These are phyloP conservation scores for Cryptomeria japonica DNA, from an alignment of 75 land plant species.

Conservation along the genomic window DNA sequence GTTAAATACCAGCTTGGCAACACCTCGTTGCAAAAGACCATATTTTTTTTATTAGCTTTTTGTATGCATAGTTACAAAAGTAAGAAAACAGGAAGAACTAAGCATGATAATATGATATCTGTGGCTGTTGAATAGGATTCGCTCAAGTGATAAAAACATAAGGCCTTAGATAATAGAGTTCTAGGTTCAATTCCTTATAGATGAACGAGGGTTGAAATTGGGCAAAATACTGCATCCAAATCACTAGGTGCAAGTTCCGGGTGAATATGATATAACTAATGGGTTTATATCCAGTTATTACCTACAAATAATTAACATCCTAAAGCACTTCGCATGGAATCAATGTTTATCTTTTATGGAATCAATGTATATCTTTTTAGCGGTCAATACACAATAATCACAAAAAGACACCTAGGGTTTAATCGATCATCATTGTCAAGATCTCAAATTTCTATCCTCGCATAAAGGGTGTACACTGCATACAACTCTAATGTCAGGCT, in stretches of 20 bases:
- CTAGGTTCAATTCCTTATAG: too few relatives aligned
- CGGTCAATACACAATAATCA: not conserved
- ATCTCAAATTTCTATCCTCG: too few relatives aligned
- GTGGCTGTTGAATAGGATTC: not conserved
- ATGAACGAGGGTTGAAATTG: too few relatives aligned
- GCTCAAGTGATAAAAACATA: too few relatives aligned
- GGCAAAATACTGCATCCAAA: too few relatives aligned
- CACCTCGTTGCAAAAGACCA: not conserved
- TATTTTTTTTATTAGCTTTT: not conserved
- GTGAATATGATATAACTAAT: not conserved
- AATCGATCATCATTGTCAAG: too few relatives aligned
- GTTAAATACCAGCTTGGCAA: not conserved
- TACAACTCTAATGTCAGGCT: too few relatives aligned
- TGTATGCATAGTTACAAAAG: not conserved
- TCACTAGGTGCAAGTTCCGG: too few relatives aligned
- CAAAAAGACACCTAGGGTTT: not conserved
- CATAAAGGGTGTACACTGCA: too few relatives aligned
- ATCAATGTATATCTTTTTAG: not conserved
- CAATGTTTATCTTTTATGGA: too few relatives aligned
- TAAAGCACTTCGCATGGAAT: not conserved
- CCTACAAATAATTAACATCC: not conserved
- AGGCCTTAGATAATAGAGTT: too few relatives aligned
- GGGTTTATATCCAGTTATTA: not conserved
- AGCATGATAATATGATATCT: not conserved
- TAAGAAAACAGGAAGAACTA: not conserved